phyloP scores from a whole-genome alignment of 176 grass and related monocot genomes.

The Tillandsia leiboldiana region DNA sequence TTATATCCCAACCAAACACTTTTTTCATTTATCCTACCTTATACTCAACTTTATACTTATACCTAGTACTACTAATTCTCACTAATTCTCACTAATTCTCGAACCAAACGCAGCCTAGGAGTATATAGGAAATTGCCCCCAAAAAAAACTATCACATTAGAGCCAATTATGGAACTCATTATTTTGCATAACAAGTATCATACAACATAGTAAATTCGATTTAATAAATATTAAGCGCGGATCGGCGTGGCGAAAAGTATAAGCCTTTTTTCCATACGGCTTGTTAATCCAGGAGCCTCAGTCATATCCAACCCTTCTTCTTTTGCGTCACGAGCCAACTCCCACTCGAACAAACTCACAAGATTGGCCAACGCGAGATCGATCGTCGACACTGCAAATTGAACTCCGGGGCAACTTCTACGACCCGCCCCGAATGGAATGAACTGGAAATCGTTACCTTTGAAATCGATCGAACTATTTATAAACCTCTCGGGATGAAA shows the following conservation, averaged over 20 bases:
- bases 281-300: conserved; percentile 10
- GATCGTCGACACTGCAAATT: conserved; percentile 14
- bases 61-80: too few species aligned
- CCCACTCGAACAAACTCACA: conserved; percentile 33
- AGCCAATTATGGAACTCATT: too few species aligned
- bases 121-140: too few species aligned
- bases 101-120: too few species aligned
- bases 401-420: conserved; percentile 37
- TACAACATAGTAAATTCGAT: too few species aligned
- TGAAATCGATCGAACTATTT: conserved; percentile 14
- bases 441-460: conserved; percentile 30
- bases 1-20: too few species aligned
- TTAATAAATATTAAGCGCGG: too few species aligned
- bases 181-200: too few species aligned
- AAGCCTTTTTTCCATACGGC: neutral
- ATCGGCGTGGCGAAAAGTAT: neutral
- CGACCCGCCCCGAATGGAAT: conserved; percentile 53
- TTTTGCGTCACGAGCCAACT: neutral
- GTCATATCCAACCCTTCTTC: conserved; percentile 15
- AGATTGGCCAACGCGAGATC: conserved; percentile 33
- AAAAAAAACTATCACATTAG: too few species aligned
- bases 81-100: too few species aligned
- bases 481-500: conserved; percentile 40
- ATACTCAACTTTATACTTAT: too few species aligned
- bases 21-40: too few species aligned